Base-by-base conservation (phyloP, 2,329 filamentous ascomycete species). In the Tricladium varicosporioides region DNA sequence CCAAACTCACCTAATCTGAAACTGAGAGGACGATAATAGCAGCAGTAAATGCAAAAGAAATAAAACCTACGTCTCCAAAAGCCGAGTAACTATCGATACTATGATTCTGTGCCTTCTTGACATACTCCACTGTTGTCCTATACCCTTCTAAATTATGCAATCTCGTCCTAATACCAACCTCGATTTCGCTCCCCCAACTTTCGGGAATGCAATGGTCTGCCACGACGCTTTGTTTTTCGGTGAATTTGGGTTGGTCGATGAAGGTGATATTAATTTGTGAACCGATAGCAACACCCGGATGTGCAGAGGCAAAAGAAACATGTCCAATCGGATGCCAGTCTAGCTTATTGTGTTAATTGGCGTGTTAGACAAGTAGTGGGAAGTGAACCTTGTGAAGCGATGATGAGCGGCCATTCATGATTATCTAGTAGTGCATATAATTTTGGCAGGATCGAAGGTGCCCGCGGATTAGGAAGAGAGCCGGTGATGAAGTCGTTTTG, bases 401-500 rank as follows among this genome's bases (percentile, higher is more conserved):
- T 7, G 3, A 27, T 27, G 7, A 27, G 22, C 7, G 22, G 22
- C 22, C 22, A 27, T 27, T 27, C 22, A 27, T 27, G 22, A 7
- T 27, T 27, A 27, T 27, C 22, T 27, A 27, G 22, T 7, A 27
- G 22, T 7, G 22, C 22, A 27, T 27, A 27, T 27, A 27, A 7
- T 27, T 27, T 27, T 27, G 22, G 22, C 22, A 51, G n/a, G 16
- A 51, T 51, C 7, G 48, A 9, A 9, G 48, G 32, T 2, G 48
- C 48, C 9, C 48, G 48, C 5, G 48, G 15, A 19, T 42, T 51
- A 15, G 11, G 16, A 4, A 51, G 32, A 19, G 48, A 51, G 27
- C 48, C 48, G 10, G 10, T 36, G 15, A 51, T 51, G 27, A 51
- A 51, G 27, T 51, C 48, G 16, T 51, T 51, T 51, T 51, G 48